Evolutionary conservation across 495 filamentous ascomycete species (phyloP).

Genomic region (Talaromyces adpressus): DNA sequence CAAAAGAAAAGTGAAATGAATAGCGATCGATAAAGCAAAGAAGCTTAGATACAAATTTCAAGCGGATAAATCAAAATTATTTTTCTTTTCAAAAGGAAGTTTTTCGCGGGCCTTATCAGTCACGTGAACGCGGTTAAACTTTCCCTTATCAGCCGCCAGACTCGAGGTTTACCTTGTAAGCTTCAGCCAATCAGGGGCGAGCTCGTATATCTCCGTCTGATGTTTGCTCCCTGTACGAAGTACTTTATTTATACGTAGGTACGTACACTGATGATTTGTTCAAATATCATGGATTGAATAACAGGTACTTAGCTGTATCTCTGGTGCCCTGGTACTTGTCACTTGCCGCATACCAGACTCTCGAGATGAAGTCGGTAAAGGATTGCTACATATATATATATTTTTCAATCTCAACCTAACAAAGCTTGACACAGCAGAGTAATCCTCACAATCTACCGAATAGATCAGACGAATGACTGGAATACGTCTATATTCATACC

Average conservation of each 20-base stretch:
- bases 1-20: background rate
- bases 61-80: conserved; percentile 2
- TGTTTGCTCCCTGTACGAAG: background rate
- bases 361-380: no score
- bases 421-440: no score
- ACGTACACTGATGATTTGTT: background rate
- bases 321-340: no score
- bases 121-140: conserved; percentile 4
- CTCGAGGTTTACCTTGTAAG: background rate
- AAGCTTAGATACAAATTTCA: background rate
- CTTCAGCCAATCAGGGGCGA: background rate
- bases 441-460: no score
- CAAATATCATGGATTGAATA: background rate
- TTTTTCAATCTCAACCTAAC: no score
- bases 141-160: background rate
- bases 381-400: no score
- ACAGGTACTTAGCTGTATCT: background rate
- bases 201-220: background rate
- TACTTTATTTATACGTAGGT: background rate
- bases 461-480: no score
- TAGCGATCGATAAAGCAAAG: background rate
- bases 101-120: conserved; percentile 7
- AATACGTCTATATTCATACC: no score
- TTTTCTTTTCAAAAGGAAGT: conserved; percentile 6
- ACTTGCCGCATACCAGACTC: no score